These are phyloP conservation scores for Vararia minispora DNA, from an alignment of 768 basidiomycete genomes.

Conservation along the genomic window DNA sequence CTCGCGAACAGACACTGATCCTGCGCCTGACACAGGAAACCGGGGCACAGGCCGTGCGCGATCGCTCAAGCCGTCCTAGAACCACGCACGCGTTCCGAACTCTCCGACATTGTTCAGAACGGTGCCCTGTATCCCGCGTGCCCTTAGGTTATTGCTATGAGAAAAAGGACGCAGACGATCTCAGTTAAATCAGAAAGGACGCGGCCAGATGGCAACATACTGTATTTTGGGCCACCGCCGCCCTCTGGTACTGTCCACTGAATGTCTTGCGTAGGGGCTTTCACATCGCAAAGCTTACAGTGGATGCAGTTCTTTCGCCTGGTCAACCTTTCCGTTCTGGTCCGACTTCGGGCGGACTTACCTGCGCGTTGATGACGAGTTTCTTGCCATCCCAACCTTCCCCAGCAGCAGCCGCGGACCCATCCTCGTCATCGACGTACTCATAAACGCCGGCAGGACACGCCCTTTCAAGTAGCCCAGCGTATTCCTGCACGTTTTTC, in stretches of 20 bases:
- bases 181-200: constrained; percentile 1
- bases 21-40: too few relatives aligned
- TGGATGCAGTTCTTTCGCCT: constrained; percentile 73
- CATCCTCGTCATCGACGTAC: constrained; percentile 66
- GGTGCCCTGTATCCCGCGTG: too few relatives aligned
- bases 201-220: too few relatives aligned
- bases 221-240: constrained; percentile 93
- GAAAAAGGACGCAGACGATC: neutral
- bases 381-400: constrained; percentile 74
- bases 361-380: constrained; percentile 94
- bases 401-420: constrained; percentile 23
- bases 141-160: neutral
- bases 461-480: constrained; percentile 76
- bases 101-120: too few relatives aligned
- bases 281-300: constrained; percentile 94
- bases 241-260: constrained; percentile 97
- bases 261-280: constrained; percentile 94
- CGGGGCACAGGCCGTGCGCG: too few relatives aligned
- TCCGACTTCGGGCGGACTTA: constrained; percentile 23
- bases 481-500: constrained; percentile 68
- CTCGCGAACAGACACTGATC: too few relatives aligned
- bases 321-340: constrained; percentile 15
- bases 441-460: constrained; percentile 98
- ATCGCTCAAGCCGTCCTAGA: too few relatives aligned
- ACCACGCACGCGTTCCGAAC: too few relatives aligned